phyloP scores from a whole-genome alignment of 768 basidiomycete genomes.

The Lanmaoa pseudosensibilis region DNA sequence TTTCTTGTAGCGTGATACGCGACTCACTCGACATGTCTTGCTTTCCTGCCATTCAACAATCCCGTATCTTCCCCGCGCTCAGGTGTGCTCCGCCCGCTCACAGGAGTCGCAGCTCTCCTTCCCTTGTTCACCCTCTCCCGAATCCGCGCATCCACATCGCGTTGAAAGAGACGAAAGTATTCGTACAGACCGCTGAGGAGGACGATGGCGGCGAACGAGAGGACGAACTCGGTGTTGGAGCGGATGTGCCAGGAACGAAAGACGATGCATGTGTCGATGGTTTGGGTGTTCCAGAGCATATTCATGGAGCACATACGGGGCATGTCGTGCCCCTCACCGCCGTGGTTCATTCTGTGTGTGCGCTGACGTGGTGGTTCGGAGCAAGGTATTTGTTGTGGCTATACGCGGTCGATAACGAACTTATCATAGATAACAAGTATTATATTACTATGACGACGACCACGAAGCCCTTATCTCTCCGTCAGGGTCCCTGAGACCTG shows the following conservation, averaged over 20 bases:
- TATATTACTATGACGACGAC: background rate
- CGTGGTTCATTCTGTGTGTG: conserved; percentile 39
- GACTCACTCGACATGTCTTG: conserved; percentile 43
- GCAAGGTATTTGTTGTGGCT: background rate
- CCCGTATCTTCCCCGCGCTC: conserved; percentile 52
- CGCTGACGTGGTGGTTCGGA: background rate
- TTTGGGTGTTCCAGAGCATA: conserved; percentile 88
- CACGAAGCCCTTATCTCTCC: background rate
- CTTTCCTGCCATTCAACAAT: conserved; percentile 48
- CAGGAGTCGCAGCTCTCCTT: conserved; percentile 46
- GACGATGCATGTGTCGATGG: conserved; percentile 79
- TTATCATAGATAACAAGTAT: background rate
- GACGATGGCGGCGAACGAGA: conserved; percentile 67
- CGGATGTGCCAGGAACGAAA: conserved; percentile 77
- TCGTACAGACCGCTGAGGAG: conserved; percentile 75
- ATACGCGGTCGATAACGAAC: background rate
- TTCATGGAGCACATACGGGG: conserved; percentile 63
- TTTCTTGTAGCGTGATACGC: background rate
- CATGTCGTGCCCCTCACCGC: conserved; percentile 47
- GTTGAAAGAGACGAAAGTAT: conserved; percentile 68
- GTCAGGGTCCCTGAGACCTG: background rate
- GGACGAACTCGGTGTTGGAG: conserved; percentile 52
- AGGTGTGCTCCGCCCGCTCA: conserved; percentile 43
- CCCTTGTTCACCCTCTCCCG: conserved; percentile 47
- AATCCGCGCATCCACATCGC: conserved; percentile 57